Evolutionary conservation across 2,329 filamentous ascomycete species (phyloP).

Genomic region (Ceratocystis huliohia): DNA sequence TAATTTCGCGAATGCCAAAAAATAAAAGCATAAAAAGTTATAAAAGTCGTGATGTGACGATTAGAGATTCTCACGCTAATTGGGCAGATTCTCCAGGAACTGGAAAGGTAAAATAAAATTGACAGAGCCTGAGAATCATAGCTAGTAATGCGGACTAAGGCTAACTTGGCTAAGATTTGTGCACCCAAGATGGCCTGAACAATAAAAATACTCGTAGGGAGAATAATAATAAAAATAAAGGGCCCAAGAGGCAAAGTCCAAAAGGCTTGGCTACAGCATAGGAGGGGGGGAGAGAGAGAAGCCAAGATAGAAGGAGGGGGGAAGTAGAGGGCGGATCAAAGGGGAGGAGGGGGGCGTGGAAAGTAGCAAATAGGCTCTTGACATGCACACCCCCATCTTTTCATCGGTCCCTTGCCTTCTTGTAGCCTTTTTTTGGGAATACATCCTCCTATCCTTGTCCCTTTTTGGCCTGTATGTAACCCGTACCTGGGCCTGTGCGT

Average conservation of each 20-base stretch:
- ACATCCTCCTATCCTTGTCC: slow-evolving; percentile 5
- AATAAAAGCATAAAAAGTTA: too few relatives aligned
- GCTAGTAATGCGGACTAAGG: not conserved
- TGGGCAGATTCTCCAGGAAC: too few relatives aligned
- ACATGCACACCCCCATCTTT: not conserved
- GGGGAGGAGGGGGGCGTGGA: not conserved
- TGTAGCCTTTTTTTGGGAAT: not conserved
- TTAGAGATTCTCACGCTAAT: not conserved
- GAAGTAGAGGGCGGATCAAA: not conserved
- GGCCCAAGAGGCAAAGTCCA: not conserved
- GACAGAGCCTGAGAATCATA: not conserved
- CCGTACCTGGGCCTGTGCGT: slow-evolving; percentile 6
- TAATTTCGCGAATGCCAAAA: not conserved
- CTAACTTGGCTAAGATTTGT: not conserved
- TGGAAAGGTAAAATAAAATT: not conserved
- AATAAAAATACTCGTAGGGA: not conserved
- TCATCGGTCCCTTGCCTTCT: slow-evolving; percentile 6
- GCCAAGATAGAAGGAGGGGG: slow-evolving; percentile 4
- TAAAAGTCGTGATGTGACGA: too few relatives aligned
- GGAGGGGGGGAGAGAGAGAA: slow-evolving; percentile 1
- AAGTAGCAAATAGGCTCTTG: not conserved
- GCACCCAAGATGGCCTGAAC: not conserved
- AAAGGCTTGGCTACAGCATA: not conserved
- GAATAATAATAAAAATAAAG: not conserved
- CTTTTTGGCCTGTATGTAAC: slow-evolving; percentile 6